Evolutionary conservation across 2,329 filamentous ascomycete genomes (phyloP).

Genomic region (Stagonosporopsis cucurbitacearum): DNA sequence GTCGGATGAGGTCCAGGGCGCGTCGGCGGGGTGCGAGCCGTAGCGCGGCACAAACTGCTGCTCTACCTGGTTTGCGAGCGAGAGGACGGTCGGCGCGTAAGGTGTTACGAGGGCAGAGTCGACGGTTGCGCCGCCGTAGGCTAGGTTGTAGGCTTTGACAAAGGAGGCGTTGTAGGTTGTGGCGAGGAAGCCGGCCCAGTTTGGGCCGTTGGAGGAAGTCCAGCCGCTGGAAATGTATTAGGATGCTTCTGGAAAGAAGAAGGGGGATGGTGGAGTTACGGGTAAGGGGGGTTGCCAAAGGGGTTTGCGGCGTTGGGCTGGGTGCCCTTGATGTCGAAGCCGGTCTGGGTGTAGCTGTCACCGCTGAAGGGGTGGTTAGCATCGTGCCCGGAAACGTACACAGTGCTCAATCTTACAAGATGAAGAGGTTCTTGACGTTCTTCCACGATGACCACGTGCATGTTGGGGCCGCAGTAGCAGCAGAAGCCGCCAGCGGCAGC

Average conservation of each 20-base stretch:
- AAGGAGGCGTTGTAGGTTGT: slow-evolving; percentile 49
- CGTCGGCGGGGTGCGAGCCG: slow-evolving; percentile 40
- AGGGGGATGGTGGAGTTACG: slow-evolving; percentile 30
- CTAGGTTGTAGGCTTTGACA: slow-evolving; percentile 60
- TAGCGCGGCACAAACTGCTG: slow-evolving; percentile 53
- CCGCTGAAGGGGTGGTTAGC: slow-evolving; percentile 50
- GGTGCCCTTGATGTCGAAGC: slow-evolving; percentile 61
- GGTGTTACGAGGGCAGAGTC: slow-evolving; percentile 55
- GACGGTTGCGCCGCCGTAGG: slow-evolving; percentile 56
- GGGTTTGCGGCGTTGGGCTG: slow-evolving; percentile 63
- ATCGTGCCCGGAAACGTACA: no score
- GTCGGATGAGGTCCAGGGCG: slow-evolving; percentile 53
- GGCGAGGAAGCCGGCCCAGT: slow-evolving; percentile 60
- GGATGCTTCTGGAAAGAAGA: neutral
- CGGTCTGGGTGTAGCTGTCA: slow-evolving; percentile 66
- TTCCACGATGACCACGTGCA: slow-evolving; percentile 43
- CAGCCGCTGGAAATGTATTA: slow-evolving; percentile 33
- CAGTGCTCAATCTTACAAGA: slow-evolving; percentile 29
- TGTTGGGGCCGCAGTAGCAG: slow-evolving; percentile 34
- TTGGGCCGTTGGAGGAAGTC: slow-evolving; percentile 56
- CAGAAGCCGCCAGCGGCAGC: slow-evolving; percentile 29
- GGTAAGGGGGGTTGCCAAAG: slow-evolving; percentile 66
- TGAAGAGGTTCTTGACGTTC: slow-evolving; percentile 44
- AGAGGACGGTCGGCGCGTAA: slow-evolving; percentile 57
- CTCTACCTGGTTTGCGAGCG: slow-evolving; percentile 60